Evolutionary conservation across 129 eudicot species (phyloP).

Genomic region (Smallanthus sonchifolius): DNA sequence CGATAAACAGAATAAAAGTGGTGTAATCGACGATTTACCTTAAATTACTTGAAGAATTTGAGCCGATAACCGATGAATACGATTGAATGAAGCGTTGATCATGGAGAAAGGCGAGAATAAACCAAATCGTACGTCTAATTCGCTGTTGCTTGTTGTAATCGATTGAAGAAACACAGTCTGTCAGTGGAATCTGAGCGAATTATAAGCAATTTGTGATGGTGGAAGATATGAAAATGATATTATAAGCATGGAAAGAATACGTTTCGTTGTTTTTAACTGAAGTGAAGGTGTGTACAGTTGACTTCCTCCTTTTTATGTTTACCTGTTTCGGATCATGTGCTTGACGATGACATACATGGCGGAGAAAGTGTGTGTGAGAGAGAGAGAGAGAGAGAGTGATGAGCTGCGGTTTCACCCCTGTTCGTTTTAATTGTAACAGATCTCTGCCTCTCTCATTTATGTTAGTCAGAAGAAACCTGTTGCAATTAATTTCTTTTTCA

Average conservation of each 20-base stretch:
- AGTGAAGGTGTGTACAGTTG: slow-evolving; percentile 8
- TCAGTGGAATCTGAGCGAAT: slow-evolving; percentile 11
- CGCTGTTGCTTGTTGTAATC: slow-evolving; percentile 10
- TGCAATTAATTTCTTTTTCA: slow-evolving; percentile 6
- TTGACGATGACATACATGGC: slow-evolving; percentile 18
- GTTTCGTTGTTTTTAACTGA: slow-evolving; percentile 1
- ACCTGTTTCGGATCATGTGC: slow-evolving; percentile 27
- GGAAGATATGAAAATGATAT: slow-evolving; percentile 12
- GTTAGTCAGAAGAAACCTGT: slow-evolving; percentile 15
- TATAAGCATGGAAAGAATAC: slow-evolving; percentile 1
- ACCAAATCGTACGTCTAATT: neutral
- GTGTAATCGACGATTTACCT: slow-evolving; percentile 6
- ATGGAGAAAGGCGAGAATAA: slow-evolving; percentile 13
- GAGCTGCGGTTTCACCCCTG: slow-evolving; percentile 10
- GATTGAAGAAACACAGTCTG: slow-evolving; percentile 1
- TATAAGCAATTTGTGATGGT: neutral
- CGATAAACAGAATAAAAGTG: neutral
- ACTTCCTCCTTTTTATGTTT: slow-evolving; percentile 6
- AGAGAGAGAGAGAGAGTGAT: slow-evolving; percentile 25
- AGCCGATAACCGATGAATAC: neutral
- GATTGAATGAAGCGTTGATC: slow-evolving; percentile 3
- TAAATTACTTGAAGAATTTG: slow-evolving; percentile 1
- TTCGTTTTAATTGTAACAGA: slow-evolving; percentile 25
- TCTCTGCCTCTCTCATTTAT: slow-evolving; percentile 27
- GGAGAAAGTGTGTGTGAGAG: slow-evolving; percentile 11